phyloP scores from a whole-genome alignment of 805 yeast species.

The Hanseniaspora valbyensis region DNA sequence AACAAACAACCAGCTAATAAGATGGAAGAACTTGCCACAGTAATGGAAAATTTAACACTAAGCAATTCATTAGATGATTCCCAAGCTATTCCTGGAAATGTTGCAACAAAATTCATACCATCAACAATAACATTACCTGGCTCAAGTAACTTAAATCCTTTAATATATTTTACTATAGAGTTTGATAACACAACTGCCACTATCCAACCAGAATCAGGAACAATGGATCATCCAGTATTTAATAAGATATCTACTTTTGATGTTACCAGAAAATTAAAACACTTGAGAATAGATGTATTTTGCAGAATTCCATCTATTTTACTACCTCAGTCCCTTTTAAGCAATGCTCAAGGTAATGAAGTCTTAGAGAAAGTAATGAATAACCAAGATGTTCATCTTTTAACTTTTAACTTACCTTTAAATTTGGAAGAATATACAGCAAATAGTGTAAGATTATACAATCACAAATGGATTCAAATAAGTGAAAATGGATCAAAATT shows the following conservation, averaged over 20 bases:
- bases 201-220: conserved; percentile 76
- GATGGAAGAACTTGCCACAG: conserved; percentile 23
- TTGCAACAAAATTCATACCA: conserved; percentile 34
- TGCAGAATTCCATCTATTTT: conserved; percentile 62
- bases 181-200: conserved; percentile 89
- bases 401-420: conserved; percentile 55
- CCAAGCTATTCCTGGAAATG: conserved; percentile 24
- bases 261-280: conserved; percentile 53
- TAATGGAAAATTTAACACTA: conserved; percentile 16
- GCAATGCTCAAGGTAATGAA: conserved; percentile 23
- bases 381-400: conserved; percentile 64
- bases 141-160: conserved; percentile 46
- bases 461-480: conserved; percentile 47
- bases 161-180: conserved; percentile 79
- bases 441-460: conserved; percentile 46
- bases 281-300: conserved; percentile 65
- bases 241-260: conserved; percentile 87
- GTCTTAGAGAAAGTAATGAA: conserved; percentile 30
- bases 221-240: conserved; percentile 68
- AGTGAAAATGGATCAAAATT: conserved; percentile 35
- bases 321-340: conserved; percentile 35
- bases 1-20: conserved; percentile 15
- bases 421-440: conserved; percentile 41
- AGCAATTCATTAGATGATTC: conserved; percentile 17
- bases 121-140: conserved; percentile 46